Evolutionary conservation across 148 eudicot genomes (phyloP), one percentile per base, ranked within the genome.

Genomic region (Polygonum aviculare): DNA sequence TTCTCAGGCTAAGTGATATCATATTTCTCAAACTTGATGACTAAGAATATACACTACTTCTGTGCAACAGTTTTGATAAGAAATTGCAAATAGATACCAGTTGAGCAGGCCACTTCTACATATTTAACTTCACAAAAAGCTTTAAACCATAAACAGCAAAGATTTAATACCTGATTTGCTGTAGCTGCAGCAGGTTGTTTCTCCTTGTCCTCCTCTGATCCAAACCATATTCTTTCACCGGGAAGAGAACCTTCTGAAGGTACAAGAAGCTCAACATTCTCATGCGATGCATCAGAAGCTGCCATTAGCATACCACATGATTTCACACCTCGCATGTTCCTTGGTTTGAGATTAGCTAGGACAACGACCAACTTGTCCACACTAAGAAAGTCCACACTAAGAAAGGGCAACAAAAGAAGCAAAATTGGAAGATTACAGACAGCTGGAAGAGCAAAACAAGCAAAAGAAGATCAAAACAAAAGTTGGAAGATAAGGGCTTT

Each of bases 281-380:
- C 97, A 82, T 92, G 98, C 19, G 90, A 74, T 3, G 91, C 96
- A 90, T 90, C 96, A 69, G 98, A 95, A 81, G 98, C 98, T 78
- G 98, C 98, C 96, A 95, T 89, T 79, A 94, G 93, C 98, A 95
- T 95, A 76, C 98, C 98, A 57, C 31, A 78, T 11, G 98, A 95
- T 83, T 89, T 92, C 77, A 95, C 80, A 55, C 97, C 97, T 57
- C 97, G 91, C 98, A 95, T 95, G 79, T 95, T 95, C 84, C 98
- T 89, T 10, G 98, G 92, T 83, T 95, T 95, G 40, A 95, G 88
- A 85, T 95, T 95, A 69, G 96, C 96, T 74, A 95, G 90, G 44
- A 95, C 98, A 54, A 92, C 78, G 12, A 95, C 97, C 84, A 79
- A 78, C 79, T 71, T 84, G 76, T 86, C 91, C 96, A n/a, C n/a